Conservation (phyloP, 2,329 filamentous ascomycete species). For the Colletotrichum sp. region DNA sequence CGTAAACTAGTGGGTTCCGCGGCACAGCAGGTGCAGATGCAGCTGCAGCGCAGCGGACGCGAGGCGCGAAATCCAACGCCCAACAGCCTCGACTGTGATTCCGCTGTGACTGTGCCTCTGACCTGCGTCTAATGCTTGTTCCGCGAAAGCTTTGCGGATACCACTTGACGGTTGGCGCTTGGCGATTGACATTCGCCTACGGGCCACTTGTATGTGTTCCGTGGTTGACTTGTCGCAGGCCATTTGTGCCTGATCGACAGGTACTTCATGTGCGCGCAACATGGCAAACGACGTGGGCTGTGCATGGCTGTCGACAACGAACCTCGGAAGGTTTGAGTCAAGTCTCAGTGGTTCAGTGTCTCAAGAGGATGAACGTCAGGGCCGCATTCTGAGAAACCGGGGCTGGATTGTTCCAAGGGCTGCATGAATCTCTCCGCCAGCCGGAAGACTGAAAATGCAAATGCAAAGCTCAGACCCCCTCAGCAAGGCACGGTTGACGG, state of each 20-base stretch:
- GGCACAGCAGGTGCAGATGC: not conserved
- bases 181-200: not conserved
- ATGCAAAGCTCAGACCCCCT: not conserved
- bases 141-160: not conserved
- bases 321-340: not conserved
- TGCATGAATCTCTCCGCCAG: not conserved
- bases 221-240: not conserved
- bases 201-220: not conserved
- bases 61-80: not conserved
- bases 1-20: not conserved
- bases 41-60: not conserved
- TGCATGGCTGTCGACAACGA: not conserved
- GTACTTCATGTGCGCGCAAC: not conserved
- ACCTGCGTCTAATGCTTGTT: not conserved
- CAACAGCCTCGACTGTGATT: not conserved
- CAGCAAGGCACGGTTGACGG: not conserved
- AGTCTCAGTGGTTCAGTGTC: not conserved
- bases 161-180: not conserved
- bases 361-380: not conserved
- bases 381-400: not conserved
- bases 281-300: not conserved
- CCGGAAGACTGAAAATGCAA: not conserved
- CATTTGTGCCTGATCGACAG: not conserved
- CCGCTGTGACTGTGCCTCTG: conserved; percentile 1
- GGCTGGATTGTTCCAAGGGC: not conserved